A percentile compares a stretch with the other conserved stretches of the same genome.
These are phyloP conservation scores for Herpetomonas samuelpessoai DNA, from an alignment of 208 protist species.

Conservation along the genomic window DNA sequence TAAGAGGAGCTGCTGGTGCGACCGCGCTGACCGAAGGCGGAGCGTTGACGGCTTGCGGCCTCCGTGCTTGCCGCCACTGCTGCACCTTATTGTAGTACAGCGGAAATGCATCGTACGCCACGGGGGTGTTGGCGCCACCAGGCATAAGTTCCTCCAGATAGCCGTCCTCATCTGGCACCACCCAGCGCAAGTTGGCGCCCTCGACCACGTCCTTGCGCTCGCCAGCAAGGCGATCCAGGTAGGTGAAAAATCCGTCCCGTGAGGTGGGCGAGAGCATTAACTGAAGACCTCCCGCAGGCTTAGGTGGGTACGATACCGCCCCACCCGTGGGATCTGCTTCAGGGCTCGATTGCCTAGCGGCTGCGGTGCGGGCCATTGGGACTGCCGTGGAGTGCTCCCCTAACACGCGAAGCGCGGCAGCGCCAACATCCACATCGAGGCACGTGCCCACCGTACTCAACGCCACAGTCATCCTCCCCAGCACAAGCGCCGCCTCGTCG, in stretches of 20 bases:
- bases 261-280: conserved; percentile 29
- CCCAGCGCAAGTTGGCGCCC: conserved; percentile 58
- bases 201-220: conserved; percentile 38
- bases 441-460: conserved; percentile 52
- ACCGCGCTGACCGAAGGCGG: neutral
- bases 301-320: neutral
- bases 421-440: conserved; percentile 53
- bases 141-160: conserved; percentile 63
- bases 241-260: conserved; percentile 52
- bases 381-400: conserved; percentile 22
- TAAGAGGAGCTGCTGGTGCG: neutral
- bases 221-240: conserved; percentile 47
- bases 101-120: conserved; percentile 52
- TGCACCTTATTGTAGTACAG: conserved; percentile 42
- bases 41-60: neutral
- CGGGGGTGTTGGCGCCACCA: conserved; percentile 36
- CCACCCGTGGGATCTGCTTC: neutral
- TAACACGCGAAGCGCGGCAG: conserved; percentile 43
- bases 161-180: conserved; percentile 46
- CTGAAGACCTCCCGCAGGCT: neutral
- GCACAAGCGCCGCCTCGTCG: conserved; percentile 45
- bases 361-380: neutral
- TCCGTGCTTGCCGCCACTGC: conserved; percentile 21
- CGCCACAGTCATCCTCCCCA: conserved; percentile 60
- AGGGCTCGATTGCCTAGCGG: too few species aligned